phyloP scores from a whole-genome alignment of 2,329 filamentous ascomycete species.

The Pseudogymnoascus sp. region DNA sequence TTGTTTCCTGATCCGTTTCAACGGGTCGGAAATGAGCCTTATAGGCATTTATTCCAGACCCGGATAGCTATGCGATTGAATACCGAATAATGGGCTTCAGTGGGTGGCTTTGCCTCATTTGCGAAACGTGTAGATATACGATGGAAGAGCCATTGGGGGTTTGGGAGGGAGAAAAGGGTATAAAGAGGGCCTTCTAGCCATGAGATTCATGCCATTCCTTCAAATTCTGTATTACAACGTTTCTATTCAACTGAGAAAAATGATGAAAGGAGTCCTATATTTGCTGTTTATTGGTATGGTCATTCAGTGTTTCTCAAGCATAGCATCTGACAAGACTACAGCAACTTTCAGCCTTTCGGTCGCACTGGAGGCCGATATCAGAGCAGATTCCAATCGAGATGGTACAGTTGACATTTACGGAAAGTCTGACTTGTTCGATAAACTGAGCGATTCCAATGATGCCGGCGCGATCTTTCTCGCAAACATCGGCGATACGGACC shows the following conservation, averaged over 20 bases:
- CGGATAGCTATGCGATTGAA: slow-evolving; percentile 1
- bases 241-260: background rate
- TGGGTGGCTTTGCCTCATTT: background rate
- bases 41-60: background rate
- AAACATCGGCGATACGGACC: slow-evolving; percentile 30
- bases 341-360: background rate
- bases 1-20: background rate
- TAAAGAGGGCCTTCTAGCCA: background rate
- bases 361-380: slow-evolving; percentile 18
- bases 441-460: slow-evolving; percentile 20
- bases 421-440: slow-evolving; percentile 20
- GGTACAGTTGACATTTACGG: slow-evolving; percentile 24
- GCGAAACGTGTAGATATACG: background rate
- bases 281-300: slow-evolving; percentile 1
- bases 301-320: background rate
- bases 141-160: background rate
- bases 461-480: slow-evolving; percentile 31
- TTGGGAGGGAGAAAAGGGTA: background rate
- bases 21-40: background rate
- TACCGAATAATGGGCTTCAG: background rate
- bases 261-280: background rate
- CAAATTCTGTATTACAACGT: background rate
- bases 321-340: background rate
- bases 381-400: slow-evolving; percentile 34
- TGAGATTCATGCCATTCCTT: background rate